These are phyloP conservation scores for Phytophthora megakarya DNA, from an alignment of 352 stramenopile species.

Conservation along the genomic window DNA sequence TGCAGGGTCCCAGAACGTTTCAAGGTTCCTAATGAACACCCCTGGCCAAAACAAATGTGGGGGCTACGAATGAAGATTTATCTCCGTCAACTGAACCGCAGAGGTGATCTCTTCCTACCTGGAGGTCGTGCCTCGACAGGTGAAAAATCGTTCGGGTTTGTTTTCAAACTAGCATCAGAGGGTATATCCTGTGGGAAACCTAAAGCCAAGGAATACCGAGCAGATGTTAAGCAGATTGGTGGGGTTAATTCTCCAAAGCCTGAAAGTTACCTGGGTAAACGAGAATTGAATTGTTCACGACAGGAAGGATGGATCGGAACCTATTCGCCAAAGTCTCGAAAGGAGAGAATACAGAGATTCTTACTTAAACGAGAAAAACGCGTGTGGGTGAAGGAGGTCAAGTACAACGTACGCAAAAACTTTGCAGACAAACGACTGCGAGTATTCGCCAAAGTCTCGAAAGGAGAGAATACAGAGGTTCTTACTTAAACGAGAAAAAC, in stretches of 20 bases:
- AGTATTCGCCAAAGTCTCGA: too few species aligned
- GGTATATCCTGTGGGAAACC: neutral
- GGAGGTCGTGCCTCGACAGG: conserved; percentile 1
- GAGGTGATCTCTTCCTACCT: conserved; percentile 22
- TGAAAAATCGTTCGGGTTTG: conserved; percentile 28
- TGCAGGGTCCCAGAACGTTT: conserved; percentile 25
- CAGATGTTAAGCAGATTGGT: conserved; percentile 10
- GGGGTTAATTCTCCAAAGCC: neutral
- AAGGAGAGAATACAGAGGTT: conserved; percentile 93
- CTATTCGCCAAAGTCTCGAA: conserved; percentile 92
- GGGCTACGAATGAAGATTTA: conserved; percentile 17
- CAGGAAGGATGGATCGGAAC: conserved; percentile 82
- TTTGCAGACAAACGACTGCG: conserved; percentile 96
- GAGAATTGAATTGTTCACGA: neutral
- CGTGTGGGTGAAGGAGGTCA: conserved; percentile 93
- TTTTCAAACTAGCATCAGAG: conserved; percentile 27
- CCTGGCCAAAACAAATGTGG: conserved; percentile 39
- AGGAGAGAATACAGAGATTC: conserved; percentile 92
- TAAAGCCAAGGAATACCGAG: conserved; percentile 4
- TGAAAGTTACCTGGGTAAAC: conserved; percentile 22
- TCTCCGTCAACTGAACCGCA: conserved; percentile 22
- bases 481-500: conserved; percentile 92
- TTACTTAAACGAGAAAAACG: conserved; percentile 93
- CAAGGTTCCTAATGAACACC: conserved; percentile 16
- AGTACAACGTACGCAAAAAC: conserved; percentile 97